phyloP scores from a whole-genome alignment of 1,139 yeast genomes.

The Wickerhamomyces sp. region DNA sequence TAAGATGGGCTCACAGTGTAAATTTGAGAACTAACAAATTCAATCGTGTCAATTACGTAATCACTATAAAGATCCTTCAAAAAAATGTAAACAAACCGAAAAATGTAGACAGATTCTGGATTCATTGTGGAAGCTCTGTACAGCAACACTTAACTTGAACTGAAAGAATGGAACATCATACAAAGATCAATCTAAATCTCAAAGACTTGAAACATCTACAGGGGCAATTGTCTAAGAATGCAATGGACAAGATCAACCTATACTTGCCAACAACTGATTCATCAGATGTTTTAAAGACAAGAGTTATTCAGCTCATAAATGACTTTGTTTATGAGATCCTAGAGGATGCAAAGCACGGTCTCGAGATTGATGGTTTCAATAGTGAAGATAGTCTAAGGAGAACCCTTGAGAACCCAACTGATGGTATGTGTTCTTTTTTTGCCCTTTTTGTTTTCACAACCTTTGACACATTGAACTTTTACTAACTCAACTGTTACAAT shows the following conservation, averaged over 20 bases:
- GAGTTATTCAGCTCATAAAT: slow-evolving; percentile 16
- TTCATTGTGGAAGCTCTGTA: too few relatives aligned
- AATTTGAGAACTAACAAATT: background rate
- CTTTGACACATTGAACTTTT: too few relatives aligned
- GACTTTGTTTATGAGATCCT: slow-evolving; percentile 22
- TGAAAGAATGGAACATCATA: slow-evolving; percentile 21
- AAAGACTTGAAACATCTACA: slow-evolving; percentile 45
- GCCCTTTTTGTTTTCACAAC: background rate
- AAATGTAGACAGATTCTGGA: too few relatives aligned
- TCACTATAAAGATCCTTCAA: slow-evolving; percentile 2
- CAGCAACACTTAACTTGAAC: background rate
- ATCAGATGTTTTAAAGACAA: slow-evolving; percentile 15
- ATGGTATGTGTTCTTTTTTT: slow-evolving; percentile 1
- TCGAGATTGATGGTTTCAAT: slow-evolving; percentile 20
- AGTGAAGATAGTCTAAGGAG: slow-evolving; percentile 2
- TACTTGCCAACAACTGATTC: slow-evolving; percentile 40
- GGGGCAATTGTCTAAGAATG: slow-evolving; percentile 34
- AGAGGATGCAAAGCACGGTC: slow-evolving; percentile 12
- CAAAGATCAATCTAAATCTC: slow-evolving; percentile 41
- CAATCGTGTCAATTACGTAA: background rate
- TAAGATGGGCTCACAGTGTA: background rate
- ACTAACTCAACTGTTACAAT: background rate
- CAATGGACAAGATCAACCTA: slow-evolving; percentile 38
- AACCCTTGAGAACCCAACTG: slow-evolving; percentile 15
- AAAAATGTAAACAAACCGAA: background rate